phyloP scores from a whole-genome alignment of 2,329 filamentous ascomycete species.

The Zalaria obscura region DNA sequence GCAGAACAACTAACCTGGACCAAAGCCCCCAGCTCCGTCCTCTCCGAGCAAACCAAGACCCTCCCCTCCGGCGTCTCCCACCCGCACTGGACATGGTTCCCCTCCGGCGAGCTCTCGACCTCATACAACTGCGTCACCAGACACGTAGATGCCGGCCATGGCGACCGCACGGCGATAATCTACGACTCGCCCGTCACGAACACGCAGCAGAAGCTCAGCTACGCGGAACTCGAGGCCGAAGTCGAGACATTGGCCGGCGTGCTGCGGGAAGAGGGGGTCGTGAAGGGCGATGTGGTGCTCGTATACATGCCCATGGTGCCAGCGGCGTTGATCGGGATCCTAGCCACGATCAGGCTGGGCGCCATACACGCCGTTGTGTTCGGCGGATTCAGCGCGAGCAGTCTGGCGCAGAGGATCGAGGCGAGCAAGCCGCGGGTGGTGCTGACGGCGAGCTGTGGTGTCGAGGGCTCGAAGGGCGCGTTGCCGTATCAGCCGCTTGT shows the following conservation, averaged over 20 bases:
- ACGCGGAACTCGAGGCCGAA: constrained; percentile 60
- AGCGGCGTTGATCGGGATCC: constrained; percentile 69
- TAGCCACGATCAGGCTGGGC: constrained; percentile 68
- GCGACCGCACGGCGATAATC: constrained; percentile 59
- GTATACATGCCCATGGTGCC: constrained; percentile 98
- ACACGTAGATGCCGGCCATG: constrained; percentile 69
- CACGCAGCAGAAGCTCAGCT: constrained; percentile 59
- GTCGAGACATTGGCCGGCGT: constrained; percentile 74
- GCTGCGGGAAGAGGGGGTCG: constrained; percentile 66
- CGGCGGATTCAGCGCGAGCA: constrained; percentile 71
- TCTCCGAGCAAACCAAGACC: constrained; percentile 47
- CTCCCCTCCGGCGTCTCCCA: constrained; percentile 50
- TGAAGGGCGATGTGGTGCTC: constrained; percentile 72
- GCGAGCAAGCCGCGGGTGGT: constrained; percentile 61
- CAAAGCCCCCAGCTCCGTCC: constrained; percentile 50
- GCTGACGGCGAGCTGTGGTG: constrained; percentile 82
- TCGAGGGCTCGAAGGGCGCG: constrained; percentile 72
- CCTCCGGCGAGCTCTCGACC: constrained; percentile 75
- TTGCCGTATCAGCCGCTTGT: constrained; percentile 66
- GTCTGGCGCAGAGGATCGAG: constrained; percentile 79
- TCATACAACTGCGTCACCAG: constrained; percentile 86
- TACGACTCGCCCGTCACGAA: constrained; percentile 80
- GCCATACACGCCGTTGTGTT: constrained; percentile 89
- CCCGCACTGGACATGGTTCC: constrained; percentile 80
- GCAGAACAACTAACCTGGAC: constrained; percentile 71